Evolutionary conservation across 108 stramenopile genomes (phyloP), one percentile per base, ranked within the genome.

Genomic region (Conticribra weissflogii): DNA sequence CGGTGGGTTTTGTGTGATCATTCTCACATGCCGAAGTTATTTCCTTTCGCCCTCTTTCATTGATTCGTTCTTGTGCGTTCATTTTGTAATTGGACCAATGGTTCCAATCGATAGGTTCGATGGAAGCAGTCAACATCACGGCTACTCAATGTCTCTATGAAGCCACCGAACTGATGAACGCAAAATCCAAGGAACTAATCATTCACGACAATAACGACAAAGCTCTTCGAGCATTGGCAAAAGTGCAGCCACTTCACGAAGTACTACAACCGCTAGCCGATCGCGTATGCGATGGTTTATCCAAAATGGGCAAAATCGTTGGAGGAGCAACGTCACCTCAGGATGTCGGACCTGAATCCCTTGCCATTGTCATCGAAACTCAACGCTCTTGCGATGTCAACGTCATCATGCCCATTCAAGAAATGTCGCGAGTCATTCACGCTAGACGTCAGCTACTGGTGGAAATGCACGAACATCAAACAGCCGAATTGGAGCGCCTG

Each of bases 301-400:
- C 69, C 5, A 73, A 72, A 23, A 82, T 91, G 85, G 79, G 74
- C 12, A 84, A 88, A 66, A 83, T 91, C 51, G 92, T 87, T 21
- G 92, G 89, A 25, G 82, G 83, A 36, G 61, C 78, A 5, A 94
- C 92, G 9, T 59, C 59, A 1, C 65, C 62, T 7, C 60, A 64
- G 63, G 74, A 79, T 48, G 75, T 84, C 33, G 66, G 70, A 12
- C 80, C 88, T 3, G 88, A 84, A 47, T 68, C 73, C 23, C 69
- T 94, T 14, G 88, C 89, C n/a, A 81, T 76, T 9, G 83, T 83
- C 31, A 54, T 84, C 36, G 73, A 78, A 66, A 82, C 87, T 8
- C 78, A 86, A 57, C 75, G 82, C 50, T 75, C 76, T 48, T 87
- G 82, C 54, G 85, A 90, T 32, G 66, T 87, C 31, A 83, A 89